Conservation (phyloP, 192 early-diverging fungal species). For the Oehlia diaphana region DNA sequence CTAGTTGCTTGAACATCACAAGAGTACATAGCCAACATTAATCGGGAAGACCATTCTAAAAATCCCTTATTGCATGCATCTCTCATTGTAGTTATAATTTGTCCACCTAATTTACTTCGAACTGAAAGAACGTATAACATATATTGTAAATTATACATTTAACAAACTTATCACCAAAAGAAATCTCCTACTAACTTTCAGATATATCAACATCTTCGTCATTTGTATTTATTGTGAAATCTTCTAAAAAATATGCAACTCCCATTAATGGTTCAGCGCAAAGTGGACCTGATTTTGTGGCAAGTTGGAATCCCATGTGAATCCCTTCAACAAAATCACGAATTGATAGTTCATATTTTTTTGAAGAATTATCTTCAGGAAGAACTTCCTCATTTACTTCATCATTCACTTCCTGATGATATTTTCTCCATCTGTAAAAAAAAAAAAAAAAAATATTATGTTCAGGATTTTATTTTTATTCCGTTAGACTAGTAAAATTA, state of each 20-base stretch:
- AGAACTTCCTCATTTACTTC: neutral
- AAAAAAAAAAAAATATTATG: neutral
- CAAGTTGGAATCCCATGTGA: constrained; percentile 90
- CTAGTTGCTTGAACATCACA: constrained; percentile 95
- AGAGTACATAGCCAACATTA: constrained; percentile 95
- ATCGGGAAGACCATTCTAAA: constrained; percentile 90
- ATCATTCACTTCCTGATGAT: neutral
- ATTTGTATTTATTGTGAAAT: constrained; percentile 45
- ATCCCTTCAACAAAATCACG: constrained; percentile 78
- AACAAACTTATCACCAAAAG: neutral
- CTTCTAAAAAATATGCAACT: constrained; percentile 74
- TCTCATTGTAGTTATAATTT: constrained; percentile 84
- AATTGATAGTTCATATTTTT: neutral
- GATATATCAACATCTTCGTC: constrained; percentile 30
- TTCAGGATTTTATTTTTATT: neutral
- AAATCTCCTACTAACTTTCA: constrained; percentile 43
- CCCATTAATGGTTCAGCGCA: constrained; percentile 94
- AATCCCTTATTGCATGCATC: constrained; percentile 84
- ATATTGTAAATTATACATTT: neutral
- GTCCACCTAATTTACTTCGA: constrained; percentile 63
- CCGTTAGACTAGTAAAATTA: neutral
- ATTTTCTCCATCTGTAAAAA: constrained; percentile 15
- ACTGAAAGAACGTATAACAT: constrained; percentile 27
- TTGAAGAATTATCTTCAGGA: neutral
- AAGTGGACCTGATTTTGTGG: constrained; percentile 85